Conservation (phyloP, 805 yeast species). For the Torulaspora maleeae region DNA sequence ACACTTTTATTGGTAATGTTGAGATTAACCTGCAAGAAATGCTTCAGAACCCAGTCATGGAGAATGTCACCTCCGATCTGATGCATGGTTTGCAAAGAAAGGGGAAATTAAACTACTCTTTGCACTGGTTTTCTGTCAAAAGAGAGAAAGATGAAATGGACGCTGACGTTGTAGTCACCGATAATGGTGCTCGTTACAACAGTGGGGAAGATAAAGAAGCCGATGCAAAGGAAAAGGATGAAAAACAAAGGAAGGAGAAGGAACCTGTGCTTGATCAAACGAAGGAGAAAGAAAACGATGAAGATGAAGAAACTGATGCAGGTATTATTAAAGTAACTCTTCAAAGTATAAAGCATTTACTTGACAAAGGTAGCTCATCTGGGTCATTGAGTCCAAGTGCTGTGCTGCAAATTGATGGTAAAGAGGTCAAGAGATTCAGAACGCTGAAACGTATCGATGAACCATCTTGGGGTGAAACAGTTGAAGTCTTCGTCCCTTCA, state of each 20-base stretch:
- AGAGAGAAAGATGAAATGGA: conserved; percentile 16
- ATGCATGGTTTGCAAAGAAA: conserved; percentile 45
- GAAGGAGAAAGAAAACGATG: conserved; percentile 23
- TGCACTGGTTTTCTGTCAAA: conserved; percentile 38
- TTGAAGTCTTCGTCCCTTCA: conserved; percentile 59
- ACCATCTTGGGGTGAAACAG: conserved; percentile 63
- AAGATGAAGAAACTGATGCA: conserved; percentile 46
- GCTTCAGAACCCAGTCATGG: conserved; percentile 45
- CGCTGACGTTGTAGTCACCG: conserved; percentile 2
- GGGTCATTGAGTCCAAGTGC: conserved; percentile 57
- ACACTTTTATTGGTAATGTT: conserved; percentile 46
- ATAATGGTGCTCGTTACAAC: conserved; percentile 3
- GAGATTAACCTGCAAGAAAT: conserved; percentile 55
- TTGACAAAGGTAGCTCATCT: conserved; percentile 45
- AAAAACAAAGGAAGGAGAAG: conserved; percentile 11
- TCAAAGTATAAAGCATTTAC: conserved; percentile 57
- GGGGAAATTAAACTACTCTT: conserved; percentile 57
- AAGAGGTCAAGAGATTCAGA: conserved; percentile 54
- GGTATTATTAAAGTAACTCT: conserved; percentile 66
- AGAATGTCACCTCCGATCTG: conserved; percentile 24
- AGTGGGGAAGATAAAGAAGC: conserved; percentile 1
- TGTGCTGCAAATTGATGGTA: conserved; percentile 55
- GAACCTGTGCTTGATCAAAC: conserved; percentile 17
- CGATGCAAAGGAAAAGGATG: conserved; percentile 7
- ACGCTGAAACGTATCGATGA: conserved; percentile 62